Percentiles rank a stretch among this genome's conserved stretches.
These are phyloP conservation scores for Helianthus tuberosus DNA, from an alignment of 129 eudicot genomes.

Conservation along the genomic window DNA sequence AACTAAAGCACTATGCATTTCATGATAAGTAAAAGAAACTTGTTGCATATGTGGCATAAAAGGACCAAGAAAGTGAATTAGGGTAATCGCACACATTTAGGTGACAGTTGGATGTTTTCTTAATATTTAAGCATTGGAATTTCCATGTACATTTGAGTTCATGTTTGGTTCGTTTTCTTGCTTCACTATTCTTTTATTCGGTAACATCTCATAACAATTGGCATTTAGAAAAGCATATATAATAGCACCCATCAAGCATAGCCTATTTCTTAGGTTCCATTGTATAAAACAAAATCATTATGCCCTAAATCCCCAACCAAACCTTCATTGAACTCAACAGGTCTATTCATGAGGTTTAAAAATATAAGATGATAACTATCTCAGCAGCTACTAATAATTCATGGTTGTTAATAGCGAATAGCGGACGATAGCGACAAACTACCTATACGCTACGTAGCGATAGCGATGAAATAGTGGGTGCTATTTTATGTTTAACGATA, in stretches of 20 bases:
- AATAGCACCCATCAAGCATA: conserved; percentile 7
- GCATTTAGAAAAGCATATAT: conserved; percentile 21
- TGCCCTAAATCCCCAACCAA: background rate
- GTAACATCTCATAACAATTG: conserved; percentile 20
- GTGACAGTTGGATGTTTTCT: conserved; percentile 15
- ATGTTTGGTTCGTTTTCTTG: conserved; percentile 9
- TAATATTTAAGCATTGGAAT: background rate
- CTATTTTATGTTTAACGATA: too few species aligned
- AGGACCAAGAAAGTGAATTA: conserved; percentile 18
- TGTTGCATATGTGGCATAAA: conserved; percentile 20
- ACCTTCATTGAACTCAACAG: background rate
- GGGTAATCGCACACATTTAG: background rate
- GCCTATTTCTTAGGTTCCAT: conserved; percentile 8
- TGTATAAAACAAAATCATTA: background rate
- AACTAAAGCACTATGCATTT: background rate
- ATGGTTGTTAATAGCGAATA: too few species aligned
- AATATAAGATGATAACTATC: background rate
- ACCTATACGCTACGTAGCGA: too few species aligned
- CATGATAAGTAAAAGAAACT: conserved; percentile 12
- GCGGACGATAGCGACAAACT: too few species aligned
- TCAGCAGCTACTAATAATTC: conserved; percentile 11
- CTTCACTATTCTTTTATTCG: background rate
- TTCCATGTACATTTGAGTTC: conserved; percentile 2
- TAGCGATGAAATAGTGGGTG: too few species aligned
- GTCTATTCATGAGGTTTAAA: conserved; percentile 4